Percentiles rank a stretch among this genome's conserved stretches.
These are phyloP conservation scores for Hansenula lynferdii DNA, from an alignment of 1,139 yeast species.

Conservation along the genomic window DNA sequence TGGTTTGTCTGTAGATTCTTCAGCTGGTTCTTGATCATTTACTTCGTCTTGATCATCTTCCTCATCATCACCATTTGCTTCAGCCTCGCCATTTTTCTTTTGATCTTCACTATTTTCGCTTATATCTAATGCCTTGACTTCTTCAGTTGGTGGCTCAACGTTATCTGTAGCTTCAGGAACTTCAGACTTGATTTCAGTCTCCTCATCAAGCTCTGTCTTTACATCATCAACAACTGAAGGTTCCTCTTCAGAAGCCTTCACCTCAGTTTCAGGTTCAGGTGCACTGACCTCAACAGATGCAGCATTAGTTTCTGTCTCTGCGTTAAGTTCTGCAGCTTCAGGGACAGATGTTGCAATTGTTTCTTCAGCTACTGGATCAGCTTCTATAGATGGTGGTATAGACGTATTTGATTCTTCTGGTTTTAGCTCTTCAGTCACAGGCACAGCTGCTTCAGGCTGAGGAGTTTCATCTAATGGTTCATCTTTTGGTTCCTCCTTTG, in stretches of 20 bases:
- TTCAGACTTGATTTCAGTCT: not conserved
- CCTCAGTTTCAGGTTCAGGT: not conserved
- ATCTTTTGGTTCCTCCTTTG: constrained; percentile 1
- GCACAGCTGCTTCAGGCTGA: constrained; percentile 1
- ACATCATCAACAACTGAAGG: not conserved
- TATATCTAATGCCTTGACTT: constrained; percentile 1
- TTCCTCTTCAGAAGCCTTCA: not conserved
- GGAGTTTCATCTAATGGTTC: constrained; percentile 6
- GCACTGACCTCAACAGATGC: not conserved
- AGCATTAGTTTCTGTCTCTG: not conserved
- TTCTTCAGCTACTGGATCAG: not conserved
- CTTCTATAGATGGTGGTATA: too few relatives aligned
- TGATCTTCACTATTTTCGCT: constrained; percentile 4
- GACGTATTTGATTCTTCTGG: not conserved
- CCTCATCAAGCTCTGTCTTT: not conserved
- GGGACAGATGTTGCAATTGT: not conserved
- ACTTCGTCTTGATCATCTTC: constrained; percentile 9
- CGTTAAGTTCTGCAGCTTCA: constrained; percentile 2
- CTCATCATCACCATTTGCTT: not conserved
- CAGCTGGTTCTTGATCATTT: too few relatives aligned
- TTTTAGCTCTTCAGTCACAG: not conserved
- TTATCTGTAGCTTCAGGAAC: not conserved
- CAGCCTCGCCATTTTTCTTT: too few relatives aligned
- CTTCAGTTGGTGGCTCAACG: constrained; percentile 1
- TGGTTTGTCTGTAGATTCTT: constrained; percentile 3